Evolutionary conservation across 805 yeast genomes (phyloP), one percentile per base, ranked within the genome.

Genomic region (Nadsonia fulvescens): DNA sequence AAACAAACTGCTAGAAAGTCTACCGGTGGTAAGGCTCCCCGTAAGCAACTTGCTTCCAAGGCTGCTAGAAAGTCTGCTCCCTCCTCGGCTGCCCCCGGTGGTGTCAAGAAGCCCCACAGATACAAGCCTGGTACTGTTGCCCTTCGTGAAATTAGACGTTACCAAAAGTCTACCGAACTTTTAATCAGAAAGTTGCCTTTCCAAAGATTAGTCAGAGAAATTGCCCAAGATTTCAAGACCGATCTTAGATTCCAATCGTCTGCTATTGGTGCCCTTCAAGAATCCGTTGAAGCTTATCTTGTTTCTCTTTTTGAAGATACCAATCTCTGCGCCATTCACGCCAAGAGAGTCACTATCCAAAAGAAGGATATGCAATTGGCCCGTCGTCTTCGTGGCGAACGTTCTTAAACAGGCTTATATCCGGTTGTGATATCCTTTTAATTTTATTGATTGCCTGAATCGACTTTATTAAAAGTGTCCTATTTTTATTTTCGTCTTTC

Each of bases 121-220:
- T 77, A 76, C 63, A 77, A 76, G 78, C 91, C 91, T 52, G 91
- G 91, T 72, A 75, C 86, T 50, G 86, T 75, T 51, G 91, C 91
- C 47, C 73, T 76, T 53, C 73, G 86, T 69, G 89, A 76, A 62
- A 76, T 76, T 53, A 73, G 89, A 68, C 72, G 83, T 63, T 76
- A 76, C 69, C 91, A 76, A 63, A 77, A 77, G 62, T 70, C 83
- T 29, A 76, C 89, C 44, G 89, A 77, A 58, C 64, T 77, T 29
- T 64, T 76, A 54, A 74, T 76, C 58, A 74, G 89, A 66, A 77
- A 76, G 64, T 69, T 76, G 43, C 91, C 91, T 27, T 76, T 76
- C 76, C 89, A 77, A 63, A 73, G 91, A 62, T 66, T 76, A 49
- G 89, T 77, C 33, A 73, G 89, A 63, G 89, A 77, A 57, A 71